phyloP scores from a whole-genome alignment of 1,139 yeast genomes.

The Candida tropicalis region DNA sequence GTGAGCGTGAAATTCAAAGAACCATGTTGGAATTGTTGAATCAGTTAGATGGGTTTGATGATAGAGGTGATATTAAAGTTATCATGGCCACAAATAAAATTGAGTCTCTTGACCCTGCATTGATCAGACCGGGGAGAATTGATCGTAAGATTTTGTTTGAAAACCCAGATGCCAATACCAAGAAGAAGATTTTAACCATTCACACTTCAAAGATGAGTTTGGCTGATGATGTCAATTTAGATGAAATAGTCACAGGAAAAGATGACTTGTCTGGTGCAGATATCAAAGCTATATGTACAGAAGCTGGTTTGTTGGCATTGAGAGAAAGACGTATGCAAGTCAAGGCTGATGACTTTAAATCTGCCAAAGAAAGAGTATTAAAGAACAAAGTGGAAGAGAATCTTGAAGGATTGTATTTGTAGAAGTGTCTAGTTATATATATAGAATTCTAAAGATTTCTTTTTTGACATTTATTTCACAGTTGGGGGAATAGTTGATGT shows the following conservation, averaged over 20 bases:
- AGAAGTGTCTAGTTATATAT: too few relatives aligned
- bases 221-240: constrained; percentile 84
- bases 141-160: constrained; percentile 97
- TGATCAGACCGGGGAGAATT: constrained; percentile 98
- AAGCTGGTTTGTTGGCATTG: constrained; percentile 93
- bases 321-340: constrained; percentile 99
- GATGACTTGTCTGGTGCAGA: constrained; percentile 98
- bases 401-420: constrained; percentile 91
- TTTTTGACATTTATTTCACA: too few relatives aligned
- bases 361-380: constrained; percentile 95
- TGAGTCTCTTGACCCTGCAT: constrained; percentile 94
- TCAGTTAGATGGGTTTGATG: constrained; percentile 98
- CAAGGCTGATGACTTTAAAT: constrained; percentile 89
- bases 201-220: constrained; percentile 96
- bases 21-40: constrained; percentile 97
- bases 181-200: constrained; percentile 88
- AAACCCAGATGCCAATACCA: constrained; percentile 91
- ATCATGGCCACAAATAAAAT: constrained; percentile 99
- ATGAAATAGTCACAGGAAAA: constrained; percentile 86
- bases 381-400: constrained; percentile 98
- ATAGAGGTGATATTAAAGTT: constrained; percentile 96
- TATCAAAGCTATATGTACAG: constrained; percentile 97
- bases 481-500: too few relatives aligned
- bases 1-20: constrained; percentile 97
- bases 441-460: too few relatives aligned